A percentile compares a stretch with the other conserved stretches of the same genome.
These are phyloP conservation scores for Leccinum barrowsii DNA, from an alignment of 768 basidiomycete species.

Conservation along the genomic window DNA sequence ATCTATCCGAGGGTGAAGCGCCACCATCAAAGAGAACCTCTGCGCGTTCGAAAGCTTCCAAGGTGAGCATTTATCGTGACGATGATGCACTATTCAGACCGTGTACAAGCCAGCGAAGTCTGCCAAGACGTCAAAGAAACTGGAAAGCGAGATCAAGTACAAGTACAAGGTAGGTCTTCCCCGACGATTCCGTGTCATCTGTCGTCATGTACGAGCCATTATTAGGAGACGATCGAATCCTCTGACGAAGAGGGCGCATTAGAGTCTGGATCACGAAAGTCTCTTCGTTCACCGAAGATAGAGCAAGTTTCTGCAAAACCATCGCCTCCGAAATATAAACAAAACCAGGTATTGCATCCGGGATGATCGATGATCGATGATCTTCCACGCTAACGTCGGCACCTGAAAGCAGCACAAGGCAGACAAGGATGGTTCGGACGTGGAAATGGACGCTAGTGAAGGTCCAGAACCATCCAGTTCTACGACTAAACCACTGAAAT, in stretches of 20 bases:
- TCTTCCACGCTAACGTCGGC: background rate
- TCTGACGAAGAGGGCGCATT: conserved; percentile 25
- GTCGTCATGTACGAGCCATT: background rate
- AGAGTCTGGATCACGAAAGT: background rate
- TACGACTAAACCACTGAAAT: conserved; percentile 3
- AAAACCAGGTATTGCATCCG: conserved; percentile 7
- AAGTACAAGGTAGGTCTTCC: conserved; percentile 26
- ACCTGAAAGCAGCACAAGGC: background rate
- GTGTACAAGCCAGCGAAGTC: conserved; percentile 11
- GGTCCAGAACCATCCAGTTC: conserved; percentile 14
- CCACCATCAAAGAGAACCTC: conserved; percentile 10
- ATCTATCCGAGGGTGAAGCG: conserved; percentile 1
- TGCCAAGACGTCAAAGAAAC: conserved; percentile 11
- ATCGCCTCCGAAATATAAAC: conserved; percentile 11
- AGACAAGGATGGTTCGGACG: conserved; percentile 7
- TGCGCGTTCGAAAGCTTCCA: conserved; percentile 9
- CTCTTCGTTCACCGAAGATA: conserved; percentile 10
- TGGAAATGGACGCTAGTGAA: conserved; percentile 4
- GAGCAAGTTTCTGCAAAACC: background rate
- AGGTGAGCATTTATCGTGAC: conserved; percentile 1
- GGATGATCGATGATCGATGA: background rate
- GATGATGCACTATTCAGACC: background rate
- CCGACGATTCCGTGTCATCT: background rate
- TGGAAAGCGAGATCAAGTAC: conserved; percentile 18
- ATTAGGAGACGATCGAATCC: conserved; percentile 27